These are phyloP conservation scores for Pseudogymnoascus sp. DNA, from an alignment of 2,329 filamentous ascomycete genomes.

Conservation along the genomic window DNA sequence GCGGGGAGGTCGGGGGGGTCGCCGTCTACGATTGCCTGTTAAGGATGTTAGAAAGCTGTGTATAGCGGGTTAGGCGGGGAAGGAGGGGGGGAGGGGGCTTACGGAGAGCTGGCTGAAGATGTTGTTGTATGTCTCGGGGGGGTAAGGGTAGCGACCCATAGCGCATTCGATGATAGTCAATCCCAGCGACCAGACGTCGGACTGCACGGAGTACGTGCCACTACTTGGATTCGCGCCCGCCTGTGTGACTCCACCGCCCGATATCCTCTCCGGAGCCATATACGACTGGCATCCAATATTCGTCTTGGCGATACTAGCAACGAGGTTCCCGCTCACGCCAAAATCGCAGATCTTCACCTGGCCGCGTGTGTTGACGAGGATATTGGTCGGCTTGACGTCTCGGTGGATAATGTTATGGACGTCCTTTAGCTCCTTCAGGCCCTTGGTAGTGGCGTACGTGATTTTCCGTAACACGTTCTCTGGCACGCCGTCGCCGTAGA, in stretches of 20 bases:
- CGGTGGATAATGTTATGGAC: constrained; percentile 99
- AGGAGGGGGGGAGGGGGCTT: constrained; percentile 37
- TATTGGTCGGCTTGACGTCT: constrained; percentile 98
- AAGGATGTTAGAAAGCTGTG: neutral
- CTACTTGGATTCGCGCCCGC: constrained; percentile 58
- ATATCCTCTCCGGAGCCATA: constrained; percentile 96
- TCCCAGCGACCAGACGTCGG: constrained; percentile 94
- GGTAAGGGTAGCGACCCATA: constrained; percentile 89
- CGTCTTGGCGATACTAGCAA: constrained; percentile 95
- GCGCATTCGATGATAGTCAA: constrained; percentile 94
- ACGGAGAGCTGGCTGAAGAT: constrained; percentile 97
- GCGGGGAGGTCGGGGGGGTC: constrained; percentile 83
- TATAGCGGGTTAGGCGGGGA: constrained; percentile 5
- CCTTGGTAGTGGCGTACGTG: constrained; percentile 80
- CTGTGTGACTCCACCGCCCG: constrained; percentile 70
- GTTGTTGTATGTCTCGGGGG: constrained; percentile 93
- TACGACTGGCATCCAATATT: constrained; percentile 99
- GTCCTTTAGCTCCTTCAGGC: constrained; percentile 87
- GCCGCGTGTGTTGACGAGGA: constrained; percentile 79
- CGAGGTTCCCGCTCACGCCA: constrained; percentile 90
- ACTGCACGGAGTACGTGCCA: constrained; percentile 94
- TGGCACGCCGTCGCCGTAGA: constrained; percentile 84
- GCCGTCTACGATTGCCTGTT: constrained; percentile 90
- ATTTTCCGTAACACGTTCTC: constrained; percentile 86
- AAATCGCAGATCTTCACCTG: constrained; percentile 99